Evolutionary conservation across 257 asterid species (phyloP).

Genomic region (Forsythia suspensa): DNA sequence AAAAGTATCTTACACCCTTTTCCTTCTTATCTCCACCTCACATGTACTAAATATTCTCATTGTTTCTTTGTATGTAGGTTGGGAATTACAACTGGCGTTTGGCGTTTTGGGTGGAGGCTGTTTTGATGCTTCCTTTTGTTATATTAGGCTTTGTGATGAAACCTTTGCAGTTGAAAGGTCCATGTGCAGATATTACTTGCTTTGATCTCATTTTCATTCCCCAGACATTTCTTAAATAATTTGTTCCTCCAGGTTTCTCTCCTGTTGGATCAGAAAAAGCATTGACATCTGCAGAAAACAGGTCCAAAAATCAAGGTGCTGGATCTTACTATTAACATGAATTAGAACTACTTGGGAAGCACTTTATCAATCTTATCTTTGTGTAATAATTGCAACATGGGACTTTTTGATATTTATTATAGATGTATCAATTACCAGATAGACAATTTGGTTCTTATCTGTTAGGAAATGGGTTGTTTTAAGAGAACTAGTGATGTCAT

Average conservation of each 20-base stretch:
- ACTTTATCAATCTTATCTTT: constrained; percentile 17
- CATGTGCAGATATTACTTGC: constrained; percentile 19
- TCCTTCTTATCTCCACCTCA: background rate
- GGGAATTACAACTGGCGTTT: constrained; percentile 72
- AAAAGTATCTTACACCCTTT: background rate
- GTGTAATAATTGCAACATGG: constrained; percentile 4
- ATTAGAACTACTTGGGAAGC: constrained; percentile 6
- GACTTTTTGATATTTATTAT: background rate
- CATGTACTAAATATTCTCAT: background rate
- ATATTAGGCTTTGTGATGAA: constrained; percentile 79
- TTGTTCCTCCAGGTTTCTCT: constrained; percentile 59
- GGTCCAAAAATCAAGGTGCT: constrained; percentile 62
- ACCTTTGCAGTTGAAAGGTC: constrained; percentile 90
- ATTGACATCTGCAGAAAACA: constrained; percentile 38
- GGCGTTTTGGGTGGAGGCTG: constrained; percentile 87
- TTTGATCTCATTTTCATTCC: constrained; percentile 15
- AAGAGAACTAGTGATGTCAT: background rate
- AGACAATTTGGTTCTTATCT: background rate
- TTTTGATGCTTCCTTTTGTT: constrained; percentile 91
- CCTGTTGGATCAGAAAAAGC: constrained; percentile 53
- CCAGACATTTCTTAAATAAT: constrained; percentile 27
- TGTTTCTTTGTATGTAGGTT: constrained; percentile 46
- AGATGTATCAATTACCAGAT: constrained; percentile 7
- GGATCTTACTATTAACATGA: constrained; percentile 10
- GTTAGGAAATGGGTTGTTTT: background rate